Evolutionary conservation across 768 basidiomycete species (phyloP), one percentile per base, ranked within the genome.

Genomic region (Phaeolepiota aurea): DNA sequence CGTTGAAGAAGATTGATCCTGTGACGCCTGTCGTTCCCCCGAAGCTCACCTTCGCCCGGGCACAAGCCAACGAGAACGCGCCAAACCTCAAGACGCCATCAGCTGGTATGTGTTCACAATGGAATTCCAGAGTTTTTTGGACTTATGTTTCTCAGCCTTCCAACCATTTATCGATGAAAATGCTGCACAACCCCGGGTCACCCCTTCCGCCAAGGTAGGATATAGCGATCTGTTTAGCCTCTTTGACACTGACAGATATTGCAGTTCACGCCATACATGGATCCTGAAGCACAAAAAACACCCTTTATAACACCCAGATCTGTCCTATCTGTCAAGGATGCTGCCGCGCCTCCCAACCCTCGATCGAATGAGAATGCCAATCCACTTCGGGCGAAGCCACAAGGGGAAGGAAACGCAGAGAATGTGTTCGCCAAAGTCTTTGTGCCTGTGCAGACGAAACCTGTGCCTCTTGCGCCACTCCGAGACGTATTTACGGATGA

Each of bases 141-240:
- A 40, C 40, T 20, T 31, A 10, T 46, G 16, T 9, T 9, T 35
- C 5, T 7, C 18, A 75, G 78, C 68, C 20, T 85, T 87, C 58
- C 74, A 72, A 44, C 83, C 86, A 5, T 86, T 79, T 49, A 65
- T 77, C 1, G 85, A 85, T 39, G 82, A 83, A 52, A 77, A 76
- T 47, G 58, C 61, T 1, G 33, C 33, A 5, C 57, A 59, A 35
- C 50, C 57, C 64, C 71, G 47, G 65, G 75, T 53, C 66, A 77
- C 61, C 42, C 60, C 63, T 48, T 61, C 62, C 15, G 52, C 65
- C 5, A 72, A 72, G 57, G 76, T 74, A 45, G 42, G 54, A 42
- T 16, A 35, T 38, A 45, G 19, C 32, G 37, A 14, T 38, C 18
- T 15, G 30, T 37, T 5, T 16, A 4, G 18, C 20, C 13, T 16